These are phyloP conservation scores for Botrytis medusae DNA, from an alignment of 2,329 filamentous ascomycete species.

Conservation along the genomic window DNA sequence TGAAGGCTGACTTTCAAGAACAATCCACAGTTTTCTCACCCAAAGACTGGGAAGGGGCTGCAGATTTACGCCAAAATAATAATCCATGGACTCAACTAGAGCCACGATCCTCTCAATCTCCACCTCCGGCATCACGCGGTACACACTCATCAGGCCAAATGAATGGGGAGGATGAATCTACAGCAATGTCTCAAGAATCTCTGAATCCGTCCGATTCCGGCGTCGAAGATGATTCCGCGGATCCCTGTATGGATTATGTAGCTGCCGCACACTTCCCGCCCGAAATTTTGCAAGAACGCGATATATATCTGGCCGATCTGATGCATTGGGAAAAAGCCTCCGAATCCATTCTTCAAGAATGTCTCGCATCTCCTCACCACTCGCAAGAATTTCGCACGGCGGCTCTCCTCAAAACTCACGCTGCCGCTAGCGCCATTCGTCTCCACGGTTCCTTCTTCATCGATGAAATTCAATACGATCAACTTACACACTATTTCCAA, in stretches of 20 bases:
- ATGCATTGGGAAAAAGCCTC: neutral
- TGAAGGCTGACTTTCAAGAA: neutral
- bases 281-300: neutral
- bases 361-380: neutral
- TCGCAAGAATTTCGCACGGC: conserved; percentile 20
- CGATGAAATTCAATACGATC: conserved; percentile 24
- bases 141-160: conserved; percentile 16
- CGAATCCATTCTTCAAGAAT: neutral
- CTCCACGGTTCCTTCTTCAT: conserved; percentile 16
- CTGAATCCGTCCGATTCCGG: neutral
- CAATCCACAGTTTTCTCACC: neutral
- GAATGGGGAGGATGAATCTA: conserved; percentile 20
- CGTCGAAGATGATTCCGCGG: neutral
- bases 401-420: conserved; percentile 21
- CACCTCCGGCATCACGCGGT: conserved; percentile 13
- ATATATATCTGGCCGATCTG: neutral
- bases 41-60: neutral
- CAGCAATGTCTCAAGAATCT: neutral
- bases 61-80: neutral
- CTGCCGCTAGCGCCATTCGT: conserved; percentile 15
- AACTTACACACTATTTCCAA: conserved; percentile 19
- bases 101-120: neutral
- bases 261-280: neutral
- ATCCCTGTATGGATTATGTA: neutral
- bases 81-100: neutral